These are phyloP conservation scores for Ustilago tritici DNA, from an alignment of 1,284 basidiomycete species.

Conservation along the genomic window DNA sequence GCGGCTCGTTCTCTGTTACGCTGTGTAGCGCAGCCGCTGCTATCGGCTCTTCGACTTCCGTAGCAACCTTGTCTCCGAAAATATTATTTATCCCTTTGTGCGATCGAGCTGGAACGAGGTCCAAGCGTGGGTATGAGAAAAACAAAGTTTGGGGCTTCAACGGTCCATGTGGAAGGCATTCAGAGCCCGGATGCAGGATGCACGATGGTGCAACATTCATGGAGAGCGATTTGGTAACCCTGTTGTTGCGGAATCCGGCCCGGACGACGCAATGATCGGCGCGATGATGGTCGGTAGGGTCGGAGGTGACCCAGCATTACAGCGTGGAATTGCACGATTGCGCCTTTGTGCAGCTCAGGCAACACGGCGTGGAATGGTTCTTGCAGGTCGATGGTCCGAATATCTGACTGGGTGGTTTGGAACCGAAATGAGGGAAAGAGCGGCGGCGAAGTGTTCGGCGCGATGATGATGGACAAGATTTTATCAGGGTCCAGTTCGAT, in stretches of 20 bases:
- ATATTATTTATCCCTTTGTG: not conserved
- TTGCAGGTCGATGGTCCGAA: not conserved
- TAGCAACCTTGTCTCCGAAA: not conserved
- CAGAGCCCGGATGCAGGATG: not conserved
- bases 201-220: not conserved
- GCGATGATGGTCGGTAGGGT: not conserved
- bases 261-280: slow-evolving; percentile 2
- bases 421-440: not conserved
- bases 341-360: not conserved
- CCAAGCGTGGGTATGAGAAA: slow-evolving; percentile 4
- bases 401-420: not conserved
- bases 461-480: not conserved
- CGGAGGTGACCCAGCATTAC: not conserved
- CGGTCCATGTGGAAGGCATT: not conserved
- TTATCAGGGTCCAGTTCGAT: slow-evolving; percentile 1
- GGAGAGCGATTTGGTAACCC: not conserved
- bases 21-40: not conserved
- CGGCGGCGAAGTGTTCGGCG: not conserved
- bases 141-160: not conserved
- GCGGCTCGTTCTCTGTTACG: not conserved
- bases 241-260: not conserved
- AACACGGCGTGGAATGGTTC: not conserved
- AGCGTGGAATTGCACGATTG: not conserved
- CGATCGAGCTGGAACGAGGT: not conserved
- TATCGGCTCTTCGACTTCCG: not conserved